Base-by-base conservation (phyloP, 768 basidiomycete genomes). In the Amanita rimosa region DNA sequence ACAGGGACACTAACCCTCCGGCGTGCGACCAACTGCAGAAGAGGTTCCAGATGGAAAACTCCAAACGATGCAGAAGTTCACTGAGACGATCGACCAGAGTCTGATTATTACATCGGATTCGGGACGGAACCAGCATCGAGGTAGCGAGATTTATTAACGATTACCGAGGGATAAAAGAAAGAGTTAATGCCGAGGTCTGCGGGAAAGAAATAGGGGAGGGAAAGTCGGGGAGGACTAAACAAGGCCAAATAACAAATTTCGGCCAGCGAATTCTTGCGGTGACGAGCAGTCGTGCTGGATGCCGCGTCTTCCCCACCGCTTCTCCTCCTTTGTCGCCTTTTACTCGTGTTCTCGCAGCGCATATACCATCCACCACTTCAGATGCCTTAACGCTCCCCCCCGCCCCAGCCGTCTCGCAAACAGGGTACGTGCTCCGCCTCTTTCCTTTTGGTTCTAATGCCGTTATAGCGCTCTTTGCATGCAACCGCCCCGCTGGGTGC, bases 111-210 rank as follows among this genome's bases (percentile, higher is more conserved):
- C 8, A 27, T 27, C 1, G 2, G 27, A 27, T 26, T 4, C 6
- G 7, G 3, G 93, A 95, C 82, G 80, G 31, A 6, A 58, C 75
- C 35, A 82, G 70, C 57, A 75, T 93, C 16, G 92, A 90, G 1
- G 96, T 60, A 62, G 84, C 83, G 1, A 71, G 93, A 57, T 93
- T 95, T 60, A 72, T 90, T 51, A 96, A 96, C 56, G 93, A 95
- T 67, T 97, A 84, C 64, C 75, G 93, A 48, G 88, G 90, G 2
- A 70, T 92, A n/a, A n/a, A n/a, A n/a, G n/a, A n/a, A n/a, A n/a
- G n/a, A n/a, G 79, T 88, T 3, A 92, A 92, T 55, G 84, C 80
- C 0, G 55, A 75, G 85, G 85, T 61, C 63, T 85, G 53, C 68
- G 78, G 26, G 3, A 27, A 27, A 27, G 27, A 27, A 27, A 27